A percentile compares a stretch with the other conserved stretches of the same genome.
Conservation (phyloP, 2,329 filamentous ascomycete species). For the Claviceps spartinae region DNA sequence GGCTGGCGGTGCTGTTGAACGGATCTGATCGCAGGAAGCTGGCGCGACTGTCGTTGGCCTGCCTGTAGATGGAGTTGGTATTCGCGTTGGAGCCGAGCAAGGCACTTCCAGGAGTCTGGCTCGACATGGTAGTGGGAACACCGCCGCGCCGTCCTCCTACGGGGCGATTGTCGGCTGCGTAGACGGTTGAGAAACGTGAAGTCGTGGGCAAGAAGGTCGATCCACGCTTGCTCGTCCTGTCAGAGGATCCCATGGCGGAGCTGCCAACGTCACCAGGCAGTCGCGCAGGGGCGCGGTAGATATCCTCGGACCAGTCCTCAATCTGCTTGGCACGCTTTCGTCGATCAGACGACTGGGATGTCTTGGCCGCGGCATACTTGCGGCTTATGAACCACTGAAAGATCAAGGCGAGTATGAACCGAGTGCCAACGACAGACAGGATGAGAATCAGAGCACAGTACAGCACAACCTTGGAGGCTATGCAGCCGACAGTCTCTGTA, state of each 20-base stretch:
- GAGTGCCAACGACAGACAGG: constrained; percentile 69
- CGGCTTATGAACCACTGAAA: constrained; percentile 96
- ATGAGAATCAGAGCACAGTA: constrained; percentile 91
- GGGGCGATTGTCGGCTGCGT: constrained; percentile 51
- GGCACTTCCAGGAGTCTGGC: constrained; percentile 62
- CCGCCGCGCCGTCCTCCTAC: constrained; percentile 34
- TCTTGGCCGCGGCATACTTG: constrained; percentile 72
- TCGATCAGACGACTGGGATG: constrained; percentile 65
- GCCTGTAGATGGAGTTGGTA: constrained; percentile 58
- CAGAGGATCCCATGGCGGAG: constrained; percentile 48
- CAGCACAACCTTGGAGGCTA: constrained; percentile 90
- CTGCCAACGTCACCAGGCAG: constrained; percentile 62
- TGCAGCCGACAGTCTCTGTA: constrained; percentile 91
- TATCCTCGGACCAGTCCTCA: constrained; percentile 95
- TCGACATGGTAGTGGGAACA: constrained; percentile 87
- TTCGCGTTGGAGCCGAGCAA: constrained; percentile 37
- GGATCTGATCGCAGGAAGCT: constrained; percentile 52
- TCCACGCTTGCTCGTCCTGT: constrained; percentile 64
- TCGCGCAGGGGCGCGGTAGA: constrained; percentile 80
- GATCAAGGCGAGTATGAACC: constrained; percentile 76
- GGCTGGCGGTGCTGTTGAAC: constrained; percentile 38
- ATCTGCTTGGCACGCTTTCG: constrained; percentile 86
- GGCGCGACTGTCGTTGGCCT: constrained; percentile 46
- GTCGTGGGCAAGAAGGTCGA: constrained; percentile 84
- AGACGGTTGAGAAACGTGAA: constrained; percentile 85